These are phyloP conservation scores for Neurospora sp. DNA, from an alignment of 495 filamentous ascomycete species.

Conservation along the genomic window DNA sequence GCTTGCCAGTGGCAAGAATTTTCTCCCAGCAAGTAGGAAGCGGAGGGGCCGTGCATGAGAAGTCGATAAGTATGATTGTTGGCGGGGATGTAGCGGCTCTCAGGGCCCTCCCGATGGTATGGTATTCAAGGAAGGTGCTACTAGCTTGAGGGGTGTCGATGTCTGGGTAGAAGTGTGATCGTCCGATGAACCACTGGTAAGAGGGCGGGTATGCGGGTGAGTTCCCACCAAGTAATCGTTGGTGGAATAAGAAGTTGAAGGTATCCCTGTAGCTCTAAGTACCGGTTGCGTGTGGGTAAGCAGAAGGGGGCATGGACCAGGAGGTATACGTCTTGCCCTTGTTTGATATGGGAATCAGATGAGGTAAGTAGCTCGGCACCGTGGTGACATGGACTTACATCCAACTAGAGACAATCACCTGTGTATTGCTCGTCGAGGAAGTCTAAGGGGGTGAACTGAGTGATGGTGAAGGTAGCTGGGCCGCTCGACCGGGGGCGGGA, in stretches of 20 bases:
- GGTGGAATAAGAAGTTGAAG: conserved; percentile 11
- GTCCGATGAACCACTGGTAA: conserved; percentile 12
- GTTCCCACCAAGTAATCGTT: conserved; percentile 16
- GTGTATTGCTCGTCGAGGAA: neutral
- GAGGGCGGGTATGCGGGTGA: conserved; percentile 18
- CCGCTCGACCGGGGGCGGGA: conserved; percentile 4
- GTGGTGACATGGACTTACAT: neutral
- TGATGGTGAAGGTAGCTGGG: conserved; percentile 4
- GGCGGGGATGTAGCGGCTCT: neutral
- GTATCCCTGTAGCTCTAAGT: conserved; percentile 5
- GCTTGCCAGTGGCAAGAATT: neutral
- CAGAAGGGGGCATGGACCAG: neutral
- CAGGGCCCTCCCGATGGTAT: neutral
- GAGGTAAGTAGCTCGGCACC: neutral
- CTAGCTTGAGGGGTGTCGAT: conserved; percentile 7
- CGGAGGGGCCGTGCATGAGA: neutral
- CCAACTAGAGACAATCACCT: neutral
- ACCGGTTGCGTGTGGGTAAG: neutral
- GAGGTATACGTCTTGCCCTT: neutral
- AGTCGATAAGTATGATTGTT: neutral
- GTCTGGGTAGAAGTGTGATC: conserved; percentile 7
- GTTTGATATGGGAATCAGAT: conserved; percentile 7
- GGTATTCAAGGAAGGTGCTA: conserved; percentile 5
- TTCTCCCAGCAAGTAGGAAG: neutral
- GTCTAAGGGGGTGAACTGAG: conserved; percentile 3